Percentiles rank a stretch among this genome's conserved stretches.
Evolutionary conservation across 2,329 filamentous ascomycete genomes (phyloP).

Genomic region (Dactylella cylindrospora): DNA sequence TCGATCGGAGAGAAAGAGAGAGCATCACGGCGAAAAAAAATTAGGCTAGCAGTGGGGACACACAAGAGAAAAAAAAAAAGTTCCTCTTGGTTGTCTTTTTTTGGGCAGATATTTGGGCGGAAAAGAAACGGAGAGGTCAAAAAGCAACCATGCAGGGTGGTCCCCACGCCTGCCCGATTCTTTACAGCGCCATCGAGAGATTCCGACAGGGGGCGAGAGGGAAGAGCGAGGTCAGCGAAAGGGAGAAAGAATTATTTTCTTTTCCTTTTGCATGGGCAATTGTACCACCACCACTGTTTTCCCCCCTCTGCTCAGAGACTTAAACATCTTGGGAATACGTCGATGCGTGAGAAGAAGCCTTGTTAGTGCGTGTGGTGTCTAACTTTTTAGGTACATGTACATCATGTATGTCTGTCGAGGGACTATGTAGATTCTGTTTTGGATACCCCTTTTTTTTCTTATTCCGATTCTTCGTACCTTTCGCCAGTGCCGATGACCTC

Average conservation of each 20-base stretch:
- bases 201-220: constrained; percentile 45
- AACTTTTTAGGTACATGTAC: no score
- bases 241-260: no score
- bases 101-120: constrained; percentile 10
- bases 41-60: not conserved
- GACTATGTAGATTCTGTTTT: constrained; percentile 43
- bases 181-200: constrained; percentile 38
- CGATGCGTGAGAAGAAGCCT: constrained; percentile 31
- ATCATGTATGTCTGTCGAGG: no score
- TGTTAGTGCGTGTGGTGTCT: constrained; percentile 42
- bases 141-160: constrained; percentile 7
- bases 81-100: constrained; percentile 23
- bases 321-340: constrained; percentile 35
- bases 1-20: constrained; percentile 29
- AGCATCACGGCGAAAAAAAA: constrained; percentile 18
- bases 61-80: constrained; percentile 23
- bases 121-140: constrained; percentile 21
- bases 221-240: constrained; percentile 42
- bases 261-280: constrained; percentile 25
- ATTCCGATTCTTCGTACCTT: no score
- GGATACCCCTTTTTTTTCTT: constrained; percentile 45
- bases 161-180: constrained; percentile 45
- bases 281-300: no score
- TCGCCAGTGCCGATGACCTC: constrained; percentile 32
- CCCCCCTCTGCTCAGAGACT: no score